Evolutionary conservation across 139 green algal species (phyloP).

Genomic region (Astrephomene gubernaculifera): DNA sequence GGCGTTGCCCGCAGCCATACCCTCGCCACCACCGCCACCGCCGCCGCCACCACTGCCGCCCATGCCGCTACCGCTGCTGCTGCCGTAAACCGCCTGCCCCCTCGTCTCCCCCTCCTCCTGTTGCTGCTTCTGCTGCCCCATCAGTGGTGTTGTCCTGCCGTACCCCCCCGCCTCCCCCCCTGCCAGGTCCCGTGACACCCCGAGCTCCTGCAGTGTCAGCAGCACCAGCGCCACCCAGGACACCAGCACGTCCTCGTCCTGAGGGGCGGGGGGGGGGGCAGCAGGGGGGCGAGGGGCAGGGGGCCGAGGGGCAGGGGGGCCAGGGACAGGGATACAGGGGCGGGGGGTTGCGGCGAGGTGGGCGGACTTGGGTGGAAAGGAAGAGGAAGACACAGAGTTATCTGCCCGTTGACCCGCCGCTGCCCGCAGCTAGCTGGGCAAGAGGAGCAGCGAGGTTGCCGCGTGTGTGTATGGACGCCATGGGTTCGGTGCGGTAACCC

Average conservation of each 20-base stretch:
- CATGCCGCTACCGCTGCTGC: background rate
- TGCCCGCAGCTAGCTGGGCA: background rate
- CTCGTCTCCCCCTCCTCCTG: constrained; percentile 9
- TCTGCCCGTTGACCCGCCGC: too few relatives aligned
- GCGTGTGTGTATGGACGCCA: too few relatives aligned
- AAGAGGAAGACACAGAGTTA: background rate
- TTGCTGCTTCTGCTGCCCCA: constrained; percentile 38
- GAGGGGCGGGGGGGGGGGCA: background rate
- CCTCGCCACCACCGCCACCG: background rate
- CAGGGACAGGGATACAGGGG: too few relatives aligned
- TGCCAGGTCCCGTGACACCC: constrained; percentile 51
- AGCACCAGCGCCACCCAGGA: constrained; percentile 73
- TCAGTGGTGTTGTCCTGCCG: background rate
- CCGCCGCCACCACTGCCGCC: too few relatives aligned
- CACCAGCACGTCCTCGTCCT: constrained; percentile 66
- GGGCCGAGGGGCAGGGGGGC: too few relatives aligned
- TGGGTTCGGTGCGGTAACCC: too few relatives aligned
- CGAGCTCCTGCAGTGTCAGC: constrained; percentile 70
- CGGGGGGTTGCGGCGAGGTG: background rate
- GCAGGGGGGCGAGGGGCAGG: too few relatives aligned
- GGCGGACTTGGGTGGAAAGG: background rate
- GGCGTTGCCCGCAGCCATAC: background rate
- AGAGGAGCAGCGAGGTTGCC: background rate
- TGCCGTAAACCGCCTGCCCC: background rate
- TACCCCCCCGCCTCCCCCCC: too few relatives aligned